Evolutionary conservation across 2,329 filamentous ascomycete species (phyloP), one percentile per base, ranked within the genome.

Genomic region (Calonectria pauciramosa): DNA sequence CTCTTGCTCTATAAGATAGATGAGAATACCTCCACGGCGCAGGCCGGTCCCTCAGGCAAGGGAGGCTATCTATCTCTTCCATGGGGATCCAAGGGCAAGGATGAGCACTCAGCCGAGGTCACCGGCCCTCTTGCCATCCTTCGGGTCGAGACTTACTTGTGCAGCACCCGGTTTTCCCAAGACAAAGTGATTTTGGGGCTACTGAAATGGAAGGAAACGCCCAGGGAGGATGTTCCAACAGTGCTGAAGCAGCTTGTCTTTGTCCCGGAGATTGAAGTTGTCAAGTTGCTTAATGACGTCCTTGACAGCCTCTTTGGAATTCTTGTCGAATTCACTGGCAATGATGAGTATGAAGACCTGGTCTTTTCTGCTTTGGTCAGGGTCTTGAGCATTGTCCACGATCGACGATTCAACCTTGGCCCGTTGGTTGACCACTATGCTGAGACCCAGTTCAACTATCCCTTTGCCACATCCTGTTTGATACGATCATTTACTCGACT

Each of bases 231-330:
- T 44, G 89, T 99, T 1, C 89, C 94, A 0, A 89, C 92, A 30
- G 87, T 98, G 0, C 87, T 99, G 52, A 94, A 94, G 82, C 93
- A 96, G 78, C 91, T 99, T 64, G 93, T 96, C 26, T 99, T 99
- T 78, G 96, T 99, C 0, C 95, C 97, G 0, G 97, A 99, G 83
- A 98, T 99, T 71, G 97, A 99, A 85, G 95, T 99, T 41, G 97
- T 99, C 76, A 99, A 99, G 87, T 90, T 99, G 52, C 88, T 99
- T 10, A 94, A 91, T 76, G 94, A 98, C 80, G 96, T 99, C 1
- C 93, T 99, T 68, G 95, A 98, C 83, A 92, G 95, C 0, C 90
- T 99, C 0, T 99, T 99, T 82, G 94, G 95, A 8, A 96, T 98
- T 34, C 88, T 99, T 34, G 95, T 97, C 36, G 96, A 98, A 79